These are phyloP conservation scores for Pelargonium cotyledonis DNA, from an alignment of 441 rosid species.

Conservation along the genomic window DNA sequence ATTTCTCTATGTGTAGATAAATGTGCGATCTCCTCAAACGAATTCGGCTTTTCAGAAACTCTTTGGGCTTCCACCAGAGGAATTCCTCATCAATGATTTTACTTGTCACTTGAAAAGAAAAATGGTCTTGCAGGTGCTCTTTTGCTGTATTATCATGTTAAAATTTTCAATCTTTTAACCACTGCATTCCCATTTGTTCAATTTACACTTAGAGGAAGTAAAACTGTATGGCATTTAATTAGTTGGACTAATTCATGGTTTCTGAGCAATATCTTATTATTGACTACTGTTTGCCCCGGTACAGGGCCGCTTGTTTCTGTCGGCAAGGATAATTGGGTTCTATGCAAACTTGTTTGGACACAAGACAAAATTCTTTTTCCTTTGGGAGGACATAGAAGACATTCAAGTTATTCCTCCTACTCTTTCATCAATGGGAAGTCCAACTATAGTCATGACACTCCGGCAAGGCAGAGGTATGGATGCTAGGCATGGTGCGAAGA, in stretches of 20 bases:
- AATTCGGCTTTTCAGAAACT: constrained; percentile 97
- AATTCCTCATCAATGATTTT: constrained; percentile 93
- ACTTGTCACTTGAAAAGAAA: constrained; percentile 91
- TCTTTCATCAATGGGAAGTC: constrained; percentile 94
- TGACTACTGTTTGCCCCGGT: constrained; percentile 16
- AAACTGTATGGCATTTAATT: background rate
- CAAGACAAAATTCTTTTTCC: constrained; percentile 87
- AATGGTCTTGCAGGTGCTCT: constrained; percentile 85
- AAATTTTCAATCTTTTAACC: background rate
- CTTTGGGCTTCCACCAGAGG: constrained; percentile 87
- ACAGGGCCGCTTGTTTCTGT: constrained; percentile 91
- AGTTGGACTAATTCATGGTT: constrained; percentile 1
- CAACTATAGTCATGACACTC: constrained; percentile 69
- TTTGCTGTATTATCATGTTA: constrained; percentile 13
- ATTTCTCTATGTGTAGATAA: constrained; percentile 46
- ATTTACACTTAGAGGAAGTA: too few species aligned
- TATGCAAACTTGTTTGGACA: constrained; percentile 84
- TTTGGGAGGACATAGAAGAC: constrained; percentile 95
- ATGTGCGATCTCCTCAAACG: constrained; percentile 87
- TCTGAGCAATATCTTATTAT: constrained; percentile 11
- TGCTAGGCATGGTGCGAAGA: constrained; percentile 82
- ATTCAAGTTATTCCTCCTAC: constrained; percentile 70
- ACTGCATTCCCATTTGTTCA: background rate
- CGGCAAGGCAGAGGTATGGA: constrained; percentile 76
- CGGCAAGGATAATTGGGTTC: constrained; percentile 89